Evolutionary conservation across 2,329 filamentous ascomycete genomes (phyloP), one percentile per base, ranked within the genome.

Genomic region (Fusarium staphyleae): DNA sequence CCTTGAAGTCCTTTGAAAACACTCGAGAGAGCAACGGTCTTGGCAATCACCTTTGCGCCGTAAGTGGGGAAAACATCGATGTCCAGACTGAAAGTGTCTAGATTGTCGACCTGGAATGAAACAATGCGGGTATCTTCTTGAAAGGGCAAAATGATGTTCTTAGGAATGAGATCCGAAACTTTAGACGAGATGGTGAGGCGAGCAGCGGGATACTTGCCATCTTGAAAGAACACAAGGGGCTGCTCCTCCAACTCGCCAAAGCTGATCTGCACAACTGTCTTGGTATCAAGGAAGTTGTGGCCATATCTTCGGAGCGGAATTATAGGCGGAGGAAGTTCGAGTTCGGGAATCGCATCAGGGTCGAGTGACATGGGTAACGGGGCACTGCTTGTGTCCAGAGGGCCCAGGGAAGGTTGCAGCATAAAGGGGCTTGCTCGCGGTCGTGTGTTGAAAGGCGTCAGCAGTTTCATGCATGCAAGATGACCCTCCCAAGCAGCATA

Each of bases 401-500:
- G 73, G 3, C 72, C 75, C 15, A 82, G 66, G 33, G 63, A 72
- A 34, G 76, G 70, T 51, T 80, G 79, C 32, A 76, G 68, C 30
- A 75, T 69, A 54, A 78, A 68, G 4, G 80, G 77, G 28, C 77
- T 82, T 14, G 76, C 71, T 24, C 71, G 70, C 13, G 71, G 76
- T 26, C 72, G 68, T 42, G 69, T 75, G 69, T 82, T 82, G 64
- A 79, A 80, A 1, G 87, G 85, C 4, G 87, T 87, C 26, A 99
- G 83, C 7, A 97, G 81, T 67, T 88, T 87, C 90, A 99, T 96
- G 76, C 95, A 98, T 68, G 93, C 89, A 48, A 98, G 77, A 70
- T 98, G 91, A 0, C 95, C 95, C 76, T 99, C 95, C 95, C 95
- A 99, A 0, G 92, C 93, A 12, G 95, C 95, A 74, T 99, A 99